Evolutionary conservation across 192 early-diverging fungal species (phyloP), one percentile per base, ranked within the genome.

Genomic region (Thamnidium elegans): DNA sequence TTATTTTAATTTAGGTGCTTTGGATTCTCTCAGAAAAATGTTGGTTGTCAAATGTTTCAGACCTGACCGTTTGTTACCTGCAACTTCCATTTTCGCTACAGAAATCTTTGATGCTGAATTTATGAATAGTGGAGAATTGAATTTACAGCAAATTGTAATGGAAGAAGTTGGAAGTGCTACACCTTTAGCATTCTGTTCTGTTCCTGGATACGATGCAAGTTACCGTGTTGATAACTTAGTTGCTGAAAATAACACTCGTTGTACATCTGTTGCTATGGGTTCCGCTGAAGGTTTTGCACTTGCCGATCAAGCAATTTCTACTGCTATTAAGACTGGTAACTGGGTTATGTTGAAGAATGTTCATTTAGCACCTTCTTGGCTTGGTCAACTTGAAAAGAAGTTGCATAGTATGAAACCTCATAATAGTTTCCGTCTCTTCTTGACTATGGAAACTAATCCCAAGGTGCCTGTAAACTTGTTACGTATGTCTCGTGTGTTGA

Each of bases 311-410:
- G 98, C 95, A 0, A 96, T 99, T 62, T 83, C 90, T 1, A 62
- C 74, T 0, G 95, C 96, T 0, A 82, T 81, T 43, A 90, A 91
- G 75, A 85, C 76, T 43, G 98, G 98, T 54, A 79, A 81, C 50
- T 99, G 96, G 96, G 96, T 99, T 6, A 79, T 99, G 60, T 81
- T 99, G 58, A 96, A 97, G 79, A 99, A 99, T 73, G 98, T 97
- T n/a, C 98, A 99, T 66, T 77, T 99, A 55, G 93, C 97, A 26
- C 84, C 93, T 1, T 73, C 84, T 4, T 99, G 98, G 98, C 83
- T 99, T 5, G 84, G 86, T 46, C 90, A 93, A 71, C 84, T 99
- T 5, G 96, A 99, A 80, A 99, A 99, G 86, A 83, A 88, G 64
- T 77, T 98, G 63, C 91, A 95, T 64, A 82, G 86, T 36, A 68